A percentile compares a stretch with the other conserved stretches of the same genome.
Conservation (phyloP, 352 stramenopile genomes). For the Pythium utonaiense region DNA sequence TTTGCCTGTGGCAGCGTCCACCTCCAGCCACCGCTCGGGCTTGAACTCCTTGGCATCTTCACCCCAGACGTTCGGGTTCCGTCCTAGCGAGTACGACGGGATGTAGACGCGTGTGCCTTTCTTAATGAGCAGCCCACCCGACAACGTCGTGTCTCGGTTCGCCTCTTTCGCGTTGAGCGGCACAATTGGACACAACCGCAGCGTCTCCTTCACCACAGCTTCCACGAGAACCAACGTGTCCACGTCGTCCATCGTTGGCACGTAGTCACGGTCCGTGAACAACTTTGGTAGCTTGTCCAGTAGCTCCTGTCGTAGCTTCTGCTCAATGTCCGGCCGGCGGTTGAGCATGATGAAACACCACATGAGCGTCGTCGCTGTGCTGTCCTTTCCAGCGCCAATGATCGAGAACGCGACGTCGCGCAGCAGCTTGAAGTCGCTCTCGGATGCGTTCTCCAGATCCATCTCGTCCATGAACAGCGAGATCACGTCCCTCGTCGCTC, state of each 20-base stretch:
- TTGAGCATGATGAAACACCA: conserved; percentile 81
- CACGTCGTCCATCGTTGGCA: conserved; percentile 13
- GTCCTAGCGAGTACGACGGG: conserved; percentile 29
- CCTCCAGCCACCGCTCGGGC: conserved; percentile 30
- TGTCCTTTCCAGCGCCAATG: conserved; percentile 67
- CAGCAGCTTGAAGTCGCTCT: conserved; percentile 33
- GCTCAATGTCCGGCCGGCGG: conserved; percentile 39
- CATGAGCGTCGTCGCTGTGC: conserved; percentile 49
- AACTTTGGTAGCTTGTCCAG: conserved; percentile 1
- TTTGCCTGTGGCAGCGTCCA: not conserved
- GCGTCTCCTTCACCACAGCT: conserved; percentile 31
- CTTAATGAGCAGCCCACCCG: conserved; percentile 32
- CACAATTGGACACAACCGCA: conserved; percentile 34
- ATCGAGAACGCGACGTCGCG: conserved; percentile 73
- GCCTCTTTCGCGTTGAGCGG: conserved; percentile 33
- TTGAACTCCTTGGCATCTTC: conserved; percentile 31
- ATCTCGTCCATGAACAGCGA: conserved; percentile 30
- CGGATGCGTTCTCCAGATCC: conserved; percentile 22
- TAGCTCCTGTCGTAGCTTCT: conserved; percentile 11
- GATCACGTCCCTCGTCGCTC: conserved; percentile 32
- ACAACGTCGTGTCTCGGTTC: conserved; percentile 29
- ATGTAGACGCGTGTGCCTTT: conserved; percentile 29
- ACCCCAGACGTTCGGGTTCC: conserved; percentile 30
- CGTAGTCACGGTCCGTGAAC: conserved; percentile 4
- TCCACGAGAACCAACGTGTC: conserved; percentile 9